Conservation (phyloP, 805 yeast species). For the Metschnikowia vanudenii region DNA sequence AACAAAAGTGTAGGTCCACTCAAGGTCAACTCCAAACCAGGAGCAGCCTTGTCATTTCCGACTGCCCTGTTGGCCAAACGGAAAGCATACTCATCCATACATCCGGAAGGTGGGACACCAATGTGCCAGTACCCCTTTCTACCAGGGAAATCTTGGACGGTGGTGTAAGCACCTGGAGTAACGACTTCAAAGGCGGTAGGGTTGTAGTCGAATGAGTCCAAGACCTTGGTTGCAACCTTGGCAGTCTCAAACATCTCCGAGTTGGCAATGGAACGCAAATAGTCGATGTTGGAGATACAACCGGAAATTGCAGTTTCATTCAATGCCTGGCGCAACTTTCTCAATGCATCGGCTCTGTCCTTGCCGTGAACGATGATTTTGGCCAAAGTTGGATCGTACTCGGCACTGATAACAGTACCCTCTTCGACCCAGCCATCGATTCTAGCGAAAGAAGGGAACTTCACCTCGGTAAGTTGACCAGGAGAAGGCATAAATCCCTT, state of each 20-base stretch:
- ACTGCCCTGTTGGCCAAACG: constrained; percentile 87
- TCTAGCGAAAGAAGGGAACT: constrained; percentile 89
- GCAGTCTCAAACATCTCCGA: constrained; percentile 84
- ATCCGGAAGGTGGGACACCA: constrained; percentile 99
- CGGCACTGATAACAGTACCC: constrained; percentile 86
- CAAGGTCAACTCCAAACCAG: constrained; percentile 87
- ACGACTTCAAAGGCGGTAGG: constrained; percentile 85
- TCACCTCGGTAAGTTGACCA: constrained; percentile 83
- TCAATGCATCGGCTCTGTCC: constrained; percentile 81
- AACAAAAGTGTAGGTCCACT: constrained; percentile 83
- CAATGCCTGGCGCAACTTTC: constrained; percentile 73
- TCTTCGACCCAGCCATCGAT: constrained; percentile 91
- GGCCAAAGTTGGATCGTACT: constrained; percentile 94
- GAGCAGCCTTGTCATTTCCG: constrained; percentile 78
- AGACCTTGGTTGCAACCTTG: constrained; percentile 79
- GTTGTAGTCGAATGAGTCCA: constrained; percentile 75
- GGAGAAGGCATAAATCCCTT: constrained; percentile 96
- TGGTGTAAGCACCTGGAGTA: constrained; percentile 91
- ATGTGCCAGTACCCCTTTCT: constrained; percentile 82
- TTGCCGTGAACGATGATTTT: constrained; percentile 93
- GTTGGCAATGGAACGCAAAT: constrained; percentile 78
- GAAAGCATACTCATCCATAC: constrained; percentile 93
- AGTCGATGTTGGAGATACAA: constrained; percentile 86
- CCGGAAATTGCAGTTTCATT: constrained; percentile 87
- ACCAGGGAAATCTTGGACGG: constrained; percentile 95